Conservation (phyloP, 2,329 filamentous ascomycete genomes). For the Talaromyces islandicus region DNA sequence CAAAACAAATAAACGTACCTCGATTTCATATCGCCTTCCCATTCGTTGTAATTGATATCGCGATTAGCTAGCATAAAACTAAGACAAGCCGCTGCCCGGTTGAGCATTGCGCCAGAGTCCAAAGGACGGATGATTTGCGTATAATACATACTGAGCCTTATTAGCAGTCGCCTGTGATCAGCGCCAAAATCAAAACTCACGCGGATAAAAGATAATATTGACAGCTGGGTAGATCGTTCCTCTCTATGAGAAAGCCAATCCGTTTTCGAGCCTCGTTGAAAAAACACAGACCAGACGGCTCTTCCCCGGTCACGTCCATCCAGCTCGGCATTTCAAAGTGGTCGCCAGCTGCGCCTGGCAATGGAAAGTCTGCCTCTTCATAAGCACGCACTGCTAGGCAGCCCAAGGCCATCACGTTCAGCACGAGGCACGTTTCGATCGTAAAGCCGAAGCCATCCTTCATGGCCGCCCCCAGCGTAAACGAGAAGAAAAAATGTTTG, state of each 20-base stretch:
- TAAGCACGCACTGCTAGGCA: slow-evolving; percentile 46
- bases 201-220: slow-evolving; percentile 50
- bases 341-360: slow-evolving; percentile 31
- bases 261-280: slow-evolving; percentile 51
- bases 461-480: slow-evolving; percentile 44
- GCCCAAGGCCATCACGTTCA: slow-evolving; percentile 48
- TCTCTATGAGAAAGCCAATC: slow-evolving; percentile 47
- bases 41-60: slow-evolving; percentile 42
- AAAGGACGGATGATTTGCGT: slow-evolving; percentile 48
- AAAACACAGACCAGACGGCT: slow-evolving; percentile 45
- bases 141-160: slow-evolving; percentile 37
- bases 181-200: slow-evolving; percentile 16
- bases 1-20: slow-evolving; percentile 7
- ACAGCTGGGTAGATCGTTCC: slow-evolving; percentile 46
- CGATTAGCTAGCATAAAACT: slow-evolving; percentile 43
- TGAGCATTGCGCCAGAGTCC: slow-evolving; percentile 50
- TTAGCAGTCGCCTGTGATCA: not conserved
- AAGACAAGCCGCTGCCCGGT: slow-evolving; percentile 47
- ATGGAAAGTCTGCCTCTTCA: slow-evolving; percentile 44
- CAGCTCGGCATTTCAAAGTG: slow-evolving; percentile 33
- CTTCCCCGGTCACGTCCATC: slow-evolving; percentile 32
- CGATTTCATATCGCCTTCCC: slow-evolving; percentile 53
- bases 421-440: slow-evolving; percentile 47
- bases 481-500: slow-evolving; percentile 46
- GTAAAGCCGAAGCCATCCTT: slow-evolving; percentile 47